Conservation (phyloP, 495 filamentous ascomycete species). For the Penicillium cataractarum region DNA sequence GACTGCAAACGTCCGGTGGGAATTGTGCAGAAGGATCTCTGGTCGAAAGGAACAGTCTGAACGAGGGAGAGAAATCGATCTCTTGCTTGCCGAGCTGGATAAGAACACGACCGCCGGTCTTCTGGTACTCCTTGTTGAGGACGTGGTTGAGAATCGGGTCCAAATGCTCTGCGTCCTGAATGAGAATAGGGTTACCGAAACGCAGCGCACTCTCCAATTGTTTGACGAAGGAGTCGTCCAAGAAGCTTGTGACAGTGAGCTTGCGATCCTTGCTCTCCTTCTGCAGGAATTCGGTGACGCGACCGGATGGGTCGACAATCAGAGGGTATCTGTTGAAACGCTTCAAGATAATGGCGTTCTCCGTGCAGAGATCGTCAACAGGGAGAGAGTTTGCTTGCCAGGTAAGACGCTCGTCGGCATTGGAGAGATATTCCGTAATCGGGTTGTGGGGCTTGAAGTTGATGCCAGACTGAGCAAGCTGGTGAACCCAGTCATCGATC, state of each 20-base stretch:
- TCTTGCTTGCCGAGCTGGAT: slow-evolving; percentile 98
- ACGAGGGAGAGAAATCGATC: slow-evolving; percentile 97
- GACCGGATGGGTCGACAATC: slow-evolving; percentile 96
- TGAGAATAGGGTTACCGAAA: slow-evolving; percentile 97
- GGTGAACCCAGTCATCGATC: slow-evolving; percentile 95
- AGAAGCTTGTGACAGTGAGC: slow-evolving; percentile 95
- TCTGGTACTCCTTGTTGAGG: slow-evolving; percentile 99
- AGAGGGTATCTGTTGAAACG: slow-evolving; percentile 97
- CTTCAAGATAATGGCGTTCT: slow-evolving; percentile 97
- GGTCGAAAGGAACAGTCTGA: slow-evolving; percentile 94
- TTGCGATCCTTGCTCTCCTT: slow-evolving; percentile 91
- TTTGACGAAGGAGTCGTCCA: slow-evolving; percentile 97
- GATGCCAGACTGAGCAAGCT: slow-evolving; percentile 87
- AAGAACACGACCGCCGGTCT: slow-evolving; percentile 96
- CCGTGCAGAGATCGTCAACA: slow-evolving; percentile 98
- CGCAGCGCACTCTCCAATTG: slow-evolving; percentile 94
- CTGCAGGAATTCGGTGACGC: slow-evolving; percentile 91
- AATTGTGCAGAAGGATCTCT: slow-evolving; percentile 95
- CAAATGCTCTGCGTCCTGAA: slow-evolving; percentile 96
- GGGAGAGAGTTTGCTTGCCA: slow-evolving; percentile 97
- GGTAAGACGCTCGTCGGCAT: slow-evolving; percentile 88
- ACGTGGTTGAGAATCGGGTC: slow-evolving; percentile 98
- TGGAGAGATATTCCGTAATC: slow-evolving; percentile 94
- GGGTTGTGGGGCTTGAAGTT: slow-evolving; percentile 92
- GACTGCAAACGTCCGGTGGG: slow-evolving; percentile 96